These are phyloP conservation scores for Dictyostelium firmibasis DNA, from an alignment of 78 protist species.

Conservation along the genomic window DNA sequence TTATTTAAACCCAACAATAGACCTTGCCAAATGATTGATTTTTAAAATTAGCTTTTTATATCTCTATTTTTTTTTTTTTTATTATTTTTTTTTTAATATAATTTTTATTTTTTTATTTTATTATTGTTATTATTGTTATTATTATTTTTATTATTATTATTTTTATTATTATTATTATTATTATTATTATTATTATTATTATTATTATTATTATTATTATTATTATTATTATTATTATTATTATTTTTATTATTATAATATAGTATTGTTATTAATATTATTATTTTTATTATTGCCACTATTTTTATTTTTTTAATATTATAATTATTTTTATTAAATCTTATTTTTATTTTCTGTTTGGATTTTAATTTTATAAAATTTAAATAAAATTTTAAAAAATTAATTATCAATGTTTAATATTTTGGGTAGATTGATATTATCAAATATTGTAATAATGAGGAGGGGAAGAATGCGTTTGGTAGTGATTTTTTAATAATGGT, in stretches of 20 bases:
- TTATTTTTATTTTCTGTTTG: background rate
- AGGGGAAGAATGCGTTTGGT: background rate
- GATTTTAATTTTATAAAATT: background rate
- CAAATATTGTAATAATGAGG: background rate
- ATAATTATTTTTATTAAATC: background rate
- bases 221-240: too few relatives aligned
- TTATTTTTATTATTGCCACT: too few relatives aligned
- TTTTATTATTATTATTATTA: background rate
- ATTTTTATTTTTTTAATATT: too few relatives aligned
- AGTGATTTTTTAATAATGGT: background rate
- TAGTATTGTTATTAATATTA: too few relatives aligned
- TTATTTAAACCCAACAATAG: background rate
- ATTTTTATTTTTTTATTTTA: too few relatives aligned
- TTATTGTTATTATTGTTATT: too few relatives aligned
- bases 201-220: too few relatives aligned
- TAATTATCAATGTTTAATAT: background rate
- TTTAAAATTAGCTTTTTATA: background rate
- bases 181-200: too few relatives aligned
- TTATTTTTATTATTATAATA: too few relatives aligned
- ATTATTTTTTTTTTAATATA: too few relatives aligned
- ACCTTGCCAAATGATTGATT: background rate
- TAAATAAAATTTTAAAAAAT: background rate
- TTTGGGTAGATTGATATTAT: background rate
- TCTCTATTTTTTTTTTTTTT: background rate
- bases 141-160: background rate